These are phyloP conservation scores for Triadica sebifera DNA, from an alignment of 345 rosid species.

Conservation along the genomic window DNA sequence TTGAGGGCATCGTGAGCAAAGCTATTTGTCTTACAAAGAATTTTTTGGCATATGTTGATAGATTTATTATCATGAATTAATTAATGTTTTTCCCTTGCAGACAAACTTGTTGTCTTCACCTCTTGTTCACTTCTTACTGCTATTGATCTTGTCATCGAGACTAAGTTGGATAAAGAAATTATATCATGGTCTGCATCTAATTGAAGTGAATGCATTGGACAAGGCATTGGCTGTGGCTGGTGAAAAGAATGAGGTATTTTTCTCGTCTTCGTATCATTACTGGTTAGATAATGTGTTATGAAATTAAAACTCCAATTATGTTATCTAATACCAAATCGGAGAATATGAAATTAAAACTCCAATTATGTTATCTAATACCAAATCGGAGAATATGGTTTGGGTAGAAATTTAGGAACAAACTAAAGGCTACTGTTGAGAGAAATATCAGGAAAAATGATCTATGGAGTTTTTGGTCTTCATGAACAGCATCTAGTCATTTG, in stretches of 20 bases:
- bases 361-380: background rate
- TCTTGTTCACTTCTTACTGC: constrained; percentile 97
- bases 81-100: constrained; percentile 36
- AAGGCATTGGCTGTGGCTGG: constrained; percentile 91
- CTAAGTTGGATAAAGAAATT: constrained; percentile 77
- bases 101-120: constrained; percentile 91
- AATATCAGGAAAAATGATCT: no score
- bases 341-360: background rate
- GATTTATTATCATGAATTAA: background rate
- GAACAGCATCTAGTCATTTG: no score
- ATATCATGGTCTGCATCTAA: constrained; percentile 96
- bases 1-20: constrained; percentile 83
- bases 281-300: background rate
- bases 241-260: constrained; percentile 71
- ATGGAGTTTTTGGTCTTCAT: no score
- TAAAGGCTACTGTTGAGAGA: no score
- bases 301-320: background rate
- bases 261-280: constrained; percentile 5
- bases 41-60: constrained; percentile 1
- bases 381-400: no score
- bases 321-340: background rate
- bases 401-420: no score
- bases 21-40: constrained; percentile 38
- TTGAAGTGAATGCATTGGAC: constrained; percentile 91
- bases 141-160: constrained; percentile 84